A percentile compares a stretch with the other conserved stretches of the same genome.
Conservation (phyloP, 2,329 filamentous ascomycete species). For the Xylariales sp. region DNA sequence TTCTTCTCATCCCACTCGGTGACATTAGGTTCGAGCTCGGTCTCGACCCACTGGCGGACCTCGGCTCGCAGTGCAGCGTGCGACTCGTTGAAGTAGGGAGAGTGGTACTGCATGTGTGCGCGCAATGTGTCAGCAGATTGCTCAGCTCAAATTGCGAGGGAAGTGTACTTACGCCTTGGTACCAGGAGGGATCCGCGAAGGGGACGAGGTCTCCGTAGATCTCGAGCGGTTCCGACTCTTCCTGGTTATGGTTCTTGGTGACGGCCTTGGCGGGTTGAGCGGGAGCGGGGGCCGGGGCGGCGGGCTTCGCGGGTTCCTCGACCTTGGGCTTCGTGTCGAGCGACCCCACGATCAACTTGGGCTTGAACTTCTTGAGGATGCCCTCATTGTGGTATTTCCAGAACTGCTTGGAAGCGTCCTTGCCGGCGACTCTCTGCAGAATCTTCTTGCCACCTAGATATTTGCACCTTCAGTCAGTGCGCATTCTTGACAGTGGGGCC, state of each 20-base stretch:
- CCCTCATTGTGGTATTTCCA: constrained; percentile 80
- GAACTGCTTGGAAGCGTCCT: constrained; percentile 64
- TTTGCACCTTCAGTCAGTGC: too few relatives aligned
- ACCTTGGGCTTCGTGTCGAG: constrained; percentile 69
- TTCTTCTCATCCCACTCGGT: constrained; percentile 97
- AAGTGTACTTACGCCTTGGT: constrained; percentile 69
- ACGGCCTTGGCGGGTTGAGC: constrained; percentile 31
- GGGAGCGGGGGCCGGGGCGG: constrained; percentile 40
- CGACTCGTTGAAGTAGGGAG: constrained; percentile 92
- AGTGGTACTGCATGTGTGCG: constrained; percentile 66
- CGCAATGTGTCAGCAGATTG: background rate
- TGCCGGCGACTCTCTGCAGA: constrained; percentile 57
- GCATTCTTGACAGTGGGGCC: too few relatives aligned
- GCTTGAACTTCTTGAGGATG: constrained; percentile 82
- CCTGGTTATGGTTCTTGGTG: constrained; percentile 27
- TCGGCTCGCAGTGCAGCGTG: constrained; percentile 89
- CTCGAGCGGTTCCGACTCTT: constrained; percentile 71
- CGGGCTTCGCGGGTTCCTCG: constrained; percentile 50
- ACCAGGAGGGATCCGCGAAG: constrained; percentile 91
- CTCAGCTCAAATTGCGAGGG: background rate
- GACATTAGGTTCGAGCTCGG: constrained; percentile 84
- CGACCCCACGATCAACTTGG: constrained; percentile 76
- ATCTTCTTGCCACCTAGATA: constrained; percentile 64
- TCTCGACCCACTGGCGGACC: constrained; percentile 87
- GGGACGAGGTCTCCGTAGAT: constrained; percentile 83